These are phyloP conservation scores for Sarocladium oryzae DNA, from an alignment of 2,329 filamentous ascomycete species.

Conservation along the genomic window DNA sequence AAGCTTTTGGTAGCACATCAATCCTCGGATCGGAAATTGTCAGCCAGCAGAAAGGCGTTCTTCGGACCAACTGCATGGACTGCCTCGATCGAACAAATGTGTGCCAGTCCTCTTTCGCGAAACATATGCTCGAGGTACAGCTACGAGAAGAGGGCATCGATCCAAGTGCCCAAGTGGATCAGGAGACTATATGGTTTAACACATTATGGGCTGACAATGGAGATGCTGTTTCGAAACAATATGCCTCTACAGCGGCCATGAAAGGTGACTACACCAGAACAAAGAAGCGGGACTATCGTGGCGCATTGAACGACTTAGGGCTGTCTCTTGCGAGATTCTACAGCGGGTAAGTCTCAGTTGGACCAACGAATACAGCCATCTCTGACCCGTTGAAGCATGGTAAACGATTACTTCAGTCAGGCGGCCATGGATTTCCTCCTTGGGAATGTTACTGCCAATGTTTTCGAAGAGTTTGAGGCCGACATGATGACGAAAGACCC, in stretches of 20 bases:
- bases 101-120: constrained; percentile 84
- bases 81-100: constrained; percentile 95
- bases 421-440: constrained; percentile 91
- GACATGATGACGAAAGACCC: constrained; percentile 92
- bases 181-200: constrained; percentile 89
- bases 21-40: constrained; percentile 37
- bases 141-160: constrained; percentile 69
- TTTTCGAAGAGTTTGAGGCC: constrained; percentile 91
- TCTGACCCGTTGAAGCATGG: constrained; percentile 59
- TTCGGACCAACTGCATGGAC: constrained; percentile 99
- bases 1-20: constrained; percentile 66
- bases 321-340: constrained; percentile 75
- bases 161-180: constrained; percentile 68
- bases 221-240: constrained; percentile 91
- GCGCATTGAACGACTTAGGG: constrained; percentile 84
- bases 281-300: constrained; percentile 81
- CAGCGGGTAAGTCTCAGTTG: constrained; percentile 47
- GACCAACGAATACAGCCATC: too few species aligned
- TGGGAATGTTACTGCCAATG: constrained; percentile 74
- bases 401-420: constrained; percentile 96
- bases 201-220: constrained; percentile 96
- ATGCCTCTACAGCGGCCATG: constrained; percentile 89
- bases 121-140: constrained; percentile 74
- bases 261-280: constrained; percentile 97
- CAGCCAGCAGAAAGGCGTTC: constrained; percentile 60